Percentiles rank a stretch among this genome's conserved stretches.
These are phyloP conservation scores for Raphanus sativus DNA, from an alignment of 345 rosid genomes.

Conservation along the genomic window DNA sequence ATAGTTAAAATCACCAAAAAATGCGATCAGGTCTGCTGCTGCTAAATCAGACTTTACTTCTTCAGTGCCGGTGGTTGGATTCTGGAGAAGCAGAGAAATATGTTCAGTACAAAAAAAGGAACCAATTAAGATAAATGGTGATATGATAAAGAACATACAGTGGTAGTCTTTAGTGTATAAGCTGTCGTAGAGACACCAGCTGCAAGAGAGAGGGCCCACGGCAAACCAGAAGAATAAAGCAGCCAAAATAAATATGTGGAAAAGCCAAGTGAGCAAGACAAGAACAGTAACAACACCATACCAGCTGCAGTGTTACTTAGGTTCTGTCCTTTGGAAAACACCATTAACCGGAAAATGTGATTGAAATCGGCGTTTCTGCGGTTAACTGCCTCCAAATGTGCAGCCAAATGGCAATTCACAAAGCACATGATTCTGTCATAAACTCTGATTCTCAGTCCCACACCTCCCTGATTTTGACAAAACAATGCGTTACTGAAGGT, in stretches of 20 bases:
- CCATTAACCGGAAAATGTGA: conserved; percentile 67
- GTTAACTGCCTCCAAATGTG: conserved; percentile 80
- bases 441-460: conserved; percentile 78
- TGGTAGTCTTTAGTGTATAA: conserved; percentile 55
- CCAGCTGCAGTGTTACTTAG: conserved; percentile 61
- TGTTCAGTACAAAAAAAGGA: conserved; percentile 24
- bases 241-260: conserved; percentile 80
- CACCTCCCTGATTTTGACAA: conserved; percentile 66
- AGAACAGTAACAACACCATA: conserved; percentile 83
- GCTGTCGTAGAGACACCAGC: conserved; percentile 75
- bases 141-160: conserved; percentile 51
- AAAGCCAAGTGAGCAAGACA: conserved; percentile 87
- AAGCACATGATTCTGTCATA: conserved; percentile 78
- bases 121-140: background rate
- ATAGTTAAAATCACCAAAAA: conserved; percentile 90
- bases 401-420: conserved; percentile 82
- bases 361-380: conserved; percentile 78
- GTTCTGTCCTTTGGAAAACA: conserved; percentile 54
- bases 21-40: conserved; percentile 90
- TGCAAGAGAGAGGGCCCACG: conserved; percentile 77
- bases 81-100: conserved; percentile 19
- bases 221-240: conserved; percentile 87
- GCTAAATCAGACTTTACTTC: conserved; percentile 76
- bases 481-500: no score
- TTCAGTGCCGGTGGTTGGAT: conserved; percentile 44